These are phyloP conservation scores for Rubia balearica DNA, from an alignment of 305 asterid species.

Conservation along the genomic window DNA sequence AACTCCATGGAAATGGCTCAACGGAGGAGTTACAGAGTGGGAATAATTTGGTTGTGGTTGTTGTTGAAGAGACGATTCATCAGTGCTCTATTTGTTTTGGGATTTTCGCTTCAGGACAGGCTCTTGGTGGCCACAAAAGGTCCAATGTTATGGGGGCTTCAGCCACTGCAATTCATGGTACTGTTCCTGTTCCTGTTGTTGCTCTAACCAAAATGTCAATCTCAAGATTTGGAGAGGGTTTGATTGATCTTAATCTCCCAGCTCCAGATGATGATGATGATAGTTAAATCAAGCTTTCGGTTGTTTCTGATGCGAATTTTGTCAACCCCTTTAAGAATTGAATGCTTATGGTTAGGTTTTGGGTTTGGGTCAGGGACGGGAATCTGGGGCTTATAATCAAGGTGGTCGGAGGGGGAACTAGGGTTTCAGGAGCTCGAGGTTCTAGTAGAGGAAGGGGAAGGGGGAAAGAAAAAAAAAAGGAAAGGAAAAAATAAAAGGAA, in stretches of 20 bases:
- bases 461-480: too few relatives aligned
- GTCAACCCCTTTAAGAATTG: slow-evolving; percentile 25
- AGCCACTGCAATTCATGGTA: slow-evolving; percentile 18
- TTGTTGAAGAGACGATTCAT: slow-evolving; percentile 43
- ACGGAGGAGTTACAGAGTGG: slow-evolving; percentile 3
- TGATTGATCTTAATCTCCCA: slow-evolving; percentile 83
- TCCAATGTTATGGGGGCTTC: slow-evolving; percentile 48
- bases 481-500: too few relatives aligned
- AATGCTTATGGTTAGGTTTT: neutral
- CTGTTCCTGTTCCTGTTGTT: neutral
- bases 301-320: slow-evolving; percentile 56
- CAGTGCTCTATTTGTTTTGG: slow-evolving; percentile 71
- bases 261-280: slow-evolving; percentile 61
- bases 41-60: slow-evolving; percentile 1
- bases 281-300: slow-evolving; percentile 47
- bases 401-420: too few relatives aligned
- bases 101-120: slow-evolving; percentile 81
- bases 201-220: slow-evolving; percentile 12
- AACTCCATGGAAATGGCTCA: neutral
- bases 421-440: too few relatives aligned
- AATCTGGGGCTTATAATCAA: too few relatives aligned
- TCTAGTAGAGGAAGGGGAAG: too few relatives aligned
- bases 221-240: slow-evolving; percentile 31
- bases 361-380: neutral
- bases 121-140: slow-evolving; percentile 90